Evolutionary conservation across 179 eudicot genomes (phyloP), one percentile per base, ranked within the genome.

Genomic region (Carnegiea gigantea): DNA sequence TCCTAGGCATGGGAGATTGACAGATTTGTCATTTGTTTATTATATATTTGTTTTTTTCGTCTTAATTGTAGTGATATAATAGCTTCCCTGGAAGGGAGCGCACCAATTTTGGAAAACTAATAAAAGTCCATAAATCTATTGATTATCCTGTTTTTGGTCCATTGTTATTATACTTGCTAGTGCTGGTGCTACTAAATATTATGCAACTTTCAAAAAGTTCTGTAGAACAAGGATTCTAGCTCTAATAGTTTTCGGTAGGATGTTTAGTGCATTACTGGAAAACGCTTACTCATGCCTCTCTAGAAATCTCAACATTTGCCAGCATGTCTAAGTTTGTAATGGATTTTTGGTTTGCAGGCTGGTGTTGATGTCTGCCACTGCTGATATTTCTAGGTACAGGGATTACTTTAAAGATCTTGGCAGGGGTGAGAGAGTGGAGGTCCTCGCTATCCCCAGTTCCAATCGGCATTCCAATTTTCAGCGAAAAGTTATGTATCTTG

Each of bases 351-450:
- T 62, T 84, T 85, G 43, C 89, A 95, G 99, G 93, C 89, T 95
- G 85, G 99, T 93, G 51, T 85, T 95, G 92, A 95, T 93, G 99
- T 95, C 99, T 73, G 99, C 99, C 26, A 95, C 99, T 71, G 98
- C 98, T 79, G 98, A 95, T 86, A 88, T 92, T 80, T 72, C 93
- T 54, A 90, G 92, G 88, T 95, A 95, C 79, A 89, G 87, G 78
- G 95, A 93, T 65, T 95, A 95, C 86, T 95, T 95, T 77, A 90
- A 85, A 84, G 98, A 95, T 85, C 91, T 95, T 85, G 92, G 94
- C 51, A 89, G 94, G 86, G 97, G 82, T 79, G 99, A 95, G 87
- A 89, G 99, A 86, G 97, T 95, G 57, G 98, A 95, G 86, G 93
- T 93, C 83, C 86, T 95, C 80, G 99, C 91, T 44, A 94, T 95